Evolutionary conservation across 179 eudicot genomes (phyloP), one percentile per base, ranked within the genome.

Genomic region (Corrigiola litoralis): DNA sequence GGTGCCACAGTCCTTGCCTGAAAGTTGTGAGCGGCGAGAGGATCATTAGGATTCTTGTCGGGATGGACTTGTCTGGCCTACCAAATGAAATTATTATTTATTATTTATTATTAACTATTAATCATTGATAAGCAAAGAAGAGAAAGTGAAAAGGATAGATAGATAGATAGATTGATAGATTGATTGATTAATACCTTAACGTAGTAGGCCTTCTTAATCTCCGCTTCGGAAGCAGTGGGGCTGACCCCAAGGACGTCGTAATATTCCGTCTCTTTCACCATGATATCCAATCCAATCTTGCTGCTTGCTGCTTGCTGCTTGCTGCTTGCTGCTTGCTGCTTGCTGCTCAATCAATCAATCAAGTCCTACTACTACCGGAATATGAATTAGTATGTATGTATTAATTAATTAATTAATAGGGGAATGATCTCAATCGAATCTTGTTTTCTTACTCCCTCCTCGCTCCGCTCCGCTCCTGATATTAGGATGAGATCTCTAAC

Each of bases 21-120:
- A 72, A 95, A 95, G 66, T 95, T 91, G 52, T 91, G 90, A 56
- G 97, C 97, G 33, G 99, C 97, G 48, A 75, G 83, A 75, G 99
- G 99, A 74, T 95, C 95, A 69, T 88, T 82, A 6, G 95, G 97
- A 75, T 91, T 95, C 81, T 85, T 95, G 72, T 95, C 97, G 6
- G 99, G 99, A 74, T 95, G 99, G 71, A 95, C 99, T 69, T 91
- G 95, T 10, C 96, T 83, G 5, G 99, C 99, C 99, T 95, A 79
- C 27, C 7, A 36, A 28, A 20, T 21, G 27, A 42, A 32, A 65
- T 51, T 13, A 25, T n/a, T n/a, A n/a, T n/a, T n/a, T n/a, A n/a
- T n/a, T n/a, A n/a, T n/a, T n/a, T n/a, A n/a, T n/a, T n/a, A n/a
- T n/a, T n/a, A n/a, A n/a, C 7, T 21, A 16, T 50, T 31, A 63